Conservation (phyloP, 2,329 filamentous ascomycete genomes). For the Nemania sp. region DNA sequence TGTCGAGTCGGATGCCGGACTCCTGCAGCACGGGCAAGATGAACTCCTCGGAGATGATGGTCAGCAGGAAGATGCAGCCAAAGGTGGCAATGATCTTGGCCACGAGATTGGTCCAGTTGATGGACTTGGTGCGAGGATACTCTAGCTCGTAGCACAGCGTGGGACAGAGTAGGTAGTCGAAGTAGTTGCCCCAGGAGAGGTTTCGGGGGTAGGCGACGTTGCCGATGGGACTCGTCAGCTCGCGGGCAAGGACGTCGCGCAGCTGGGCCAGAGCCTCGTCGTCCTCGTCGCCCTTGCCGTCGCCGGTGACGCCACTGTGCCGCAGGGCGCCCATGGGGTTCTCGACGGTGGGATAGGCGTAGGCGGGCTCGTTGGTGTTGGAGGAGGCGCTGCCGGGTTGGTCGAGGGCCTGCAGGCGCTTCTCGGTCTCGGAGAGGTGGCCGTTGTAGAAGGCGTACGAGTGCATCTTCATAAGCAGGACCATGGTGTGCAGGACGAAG, state of each 20-base stretch:
- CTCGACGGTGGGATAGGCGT: conserved; percentile 72
- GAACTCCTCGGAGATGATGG: conserved; percentile 89
- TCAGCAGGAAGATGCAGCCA: conserved; percentile 94
- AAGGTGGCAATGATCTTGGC: conserved; percentile 89
- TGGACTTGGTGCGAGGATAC: conserved; percentile 78
- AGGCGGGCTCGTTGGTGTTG: conserved; percentile 69
- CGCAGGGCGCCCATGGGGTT: conserved; percentile 49
- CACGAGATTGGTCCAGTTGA: conserved; percentile 79
- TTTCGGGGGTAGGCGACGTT: conserved; percentile 89
- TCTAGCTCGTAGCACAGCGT: conserved; percentile 98
- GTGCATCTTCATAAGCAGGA: conserved; percentile 98
- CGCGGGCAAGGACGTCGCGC: conserved; percentile 83
- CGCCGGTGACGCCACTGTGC: conserved; percentile 38
- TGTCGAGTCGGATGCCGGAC: conserved; percentile 59
- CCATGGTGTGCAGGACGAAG: conserved; percentile 85
- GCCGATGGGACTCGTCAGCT: conserved; percentile 88
- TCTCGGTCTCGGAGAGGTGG: conserved; percentile 85
- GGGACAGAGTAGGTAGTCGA: conserved; percentile 87
- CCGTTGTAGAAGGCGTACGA: conserved; percentile 98
- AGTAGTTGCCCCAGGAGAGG: conserved; percentile 78
- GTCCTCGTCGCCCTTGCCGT: conserved; percentile 48
- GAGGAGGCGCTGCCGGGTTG: conserved; percentile 70
- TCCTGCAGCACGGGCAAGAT: conserved; percentile 87
- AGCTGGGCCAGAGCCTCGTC: conserved; percentile 64
- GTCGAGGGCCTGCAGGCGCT: conserved; percentile 79